phyloP scores from a whole-genome alignment of 352 stramenopile species.

The Pythium inflatum region DNA sequence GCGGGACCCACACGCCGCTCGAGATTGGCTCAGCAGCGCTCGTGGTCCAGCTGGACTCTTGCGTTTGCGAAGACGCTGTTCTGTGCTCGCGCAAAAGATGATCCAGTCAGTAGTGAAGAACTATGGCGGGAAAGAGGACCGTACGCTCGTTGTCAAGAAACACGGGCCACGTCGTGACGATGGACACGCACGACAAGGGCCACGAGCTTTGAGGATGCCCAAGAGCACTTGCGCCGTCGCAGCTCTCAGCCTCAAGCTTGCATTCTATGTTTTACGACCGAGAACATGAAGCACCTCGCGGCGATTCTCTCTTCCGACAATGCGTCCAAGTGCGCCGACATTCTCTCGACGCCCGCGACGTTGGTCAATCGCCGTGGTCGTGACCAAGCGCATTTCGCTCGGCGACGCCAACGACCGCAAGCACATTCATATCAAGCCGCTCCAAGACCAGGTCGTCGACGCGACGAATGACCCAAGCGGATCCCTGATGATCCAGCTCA shows the following conservation, averaged over 20 bases:
- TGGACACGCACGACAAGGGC: slow-evolving; percentile 95
- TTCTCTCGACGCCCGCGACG: slow-evolving; percentile 68
- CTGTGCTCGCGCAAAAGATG: slow-evolving; percentile 97
- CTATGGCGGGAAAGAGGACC: slow-evolving; percentile 89
- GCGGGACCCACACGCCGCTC: slow-evolving; percentile 95
- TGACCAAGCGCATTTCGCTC: slow-evolving; percentile 85
- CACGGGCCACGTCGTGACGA: slow-evolving; percentile 91
- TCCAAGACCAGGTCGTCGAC: slow-evolving; percentile 91
- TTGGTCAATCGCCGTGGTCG: slow-evolving; percentile 84
- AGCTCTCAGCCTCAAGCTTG: slow-evolving; percentile 88
- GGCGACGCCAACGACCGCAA: slow-evolving; percentile 90
- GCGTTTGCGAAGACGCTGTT: slow-evolving; percentile 96
- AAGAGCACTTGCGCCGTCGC: slow-evolving; percentile 89
- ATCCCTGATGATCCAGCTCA: slow-evolving; percentile 90
- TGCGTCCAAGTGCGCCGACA: slow-evolving; percentile 70
- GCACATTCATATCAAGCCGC: slow-evolving; percentile 88
- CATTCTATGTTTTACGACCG: slow-evolving; percentile 84
- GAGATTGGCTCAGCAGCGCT: slow-evolving; percentile 94
- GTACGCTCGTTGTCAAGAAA: slow-evolving; percentile 85
- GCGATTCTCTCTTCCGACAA: slow-evolving; percentile 75
- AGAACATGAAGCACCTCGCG: slow-evolving; percentile 83
- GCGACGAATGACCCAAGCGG: slow-evolving; percentile 90
- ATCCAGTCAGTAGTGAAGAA: too few species aligned
- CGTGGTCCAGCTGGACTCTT: too few species aligned
- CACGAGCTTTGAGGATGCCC: slow-evolving; percentile 91